Conservation (phyloP, 2,329 filamentous ascomycete genomes). For the Aspergillus floridensis region DNA sequence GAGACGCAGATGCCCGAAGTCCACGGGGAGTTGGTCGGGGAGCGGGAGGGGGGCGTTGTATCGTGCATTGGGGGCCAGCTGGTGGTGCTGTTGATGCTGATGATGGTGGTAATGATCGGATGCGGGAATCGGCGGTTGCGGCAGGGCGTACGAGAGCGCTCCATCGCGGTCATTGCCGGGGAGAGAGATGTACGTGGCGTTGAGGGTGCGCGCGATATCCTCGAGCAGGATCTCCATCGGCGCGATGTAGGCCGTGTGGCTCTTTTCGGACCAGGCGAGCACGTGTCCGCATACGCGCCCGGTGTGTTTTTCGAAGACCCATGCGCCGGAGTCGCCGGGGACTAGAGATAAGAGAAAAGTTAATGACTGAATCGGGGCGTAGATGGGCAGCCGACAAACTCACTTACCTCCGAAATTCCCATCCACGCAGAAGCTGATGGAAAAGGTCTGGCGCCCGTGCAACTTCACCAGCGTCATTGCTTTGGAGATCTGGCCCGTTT, state of each 20-base stretch:
- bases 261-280: conserved; percentile 78
- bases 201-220: conserved; percentile 77
- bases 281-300: conserved; percentile 86
- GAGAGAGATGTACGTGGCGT: conserved; percentile 67
- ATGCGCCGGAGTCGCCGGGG: conserved; percentile 88
- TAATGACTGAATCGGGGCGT: neutral
- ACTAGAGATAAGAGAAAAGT: conserved; percentile 42
- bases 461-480: conserved; percentile 83
- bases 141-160: conserved; percentile 23
- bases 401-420: conserved; percentile 57
- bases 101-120: conserved; percentile 16
- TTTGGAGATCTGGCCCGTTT: conserved; percentile 72
- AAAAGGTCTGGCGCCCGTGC: conserved; percentile 76
- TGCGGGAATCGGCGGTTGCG: conserved; percentile 10
- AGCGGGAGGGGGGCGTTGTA: conserved; percentile 24
- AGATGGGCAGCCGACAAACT: conserved; percentile 14
- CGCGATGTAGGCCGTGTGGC: conserved; percentile 83
- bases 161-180: conserved; percentile 50
- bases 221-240: conserved; percentile 88
- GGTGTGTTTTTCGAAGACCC: conserved; percentile 79
- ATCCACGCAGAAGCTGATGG: conserved; percentile 64
- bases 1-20: conserved; percentile 24
- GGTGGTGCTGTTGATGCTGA: neutral
- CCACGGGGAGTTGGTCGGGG: conserved; percentile 28
- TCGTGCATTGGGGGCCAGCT: conserved; percentile 11